Evolutionary conservation across 805 yeast genomes (phyloP).

Genomic region (Ogataea naganishii): DNA sequence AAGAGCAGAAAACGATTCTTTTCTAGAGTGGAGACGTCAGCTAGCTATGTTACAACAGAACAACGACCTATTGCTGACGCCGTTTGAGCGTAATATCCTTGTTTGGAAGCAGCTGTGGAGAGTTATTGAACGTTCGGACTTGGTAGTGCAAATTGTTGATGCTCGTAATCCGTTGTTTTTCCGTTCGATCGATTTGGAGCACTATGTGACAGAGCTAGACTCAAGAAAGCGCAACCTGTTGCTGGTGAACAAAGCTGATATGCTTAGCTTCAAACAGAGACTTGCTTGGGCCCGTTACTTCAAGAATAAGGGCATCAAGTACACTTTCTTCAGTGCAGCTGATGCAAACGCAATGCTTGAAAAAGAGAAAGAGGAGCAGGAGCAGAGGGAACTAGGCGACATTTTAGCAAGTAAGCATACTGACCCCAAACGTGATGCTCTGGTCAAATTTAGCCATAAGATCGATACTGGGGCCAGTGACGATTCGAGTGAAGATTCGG

Average conservation of each 20-base stretch:
- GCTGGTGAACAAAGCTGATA: constrained; percentile 89
- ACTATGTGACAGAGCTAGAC: constrained; percentile 70
- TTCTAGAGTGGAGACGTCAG: constrained; percentile 89
- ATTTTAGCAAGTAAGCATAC: too few species aligned
- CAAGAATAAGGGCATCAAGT: constrained; percentile 56
- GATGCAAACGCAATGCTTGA: constrained; percentile 72
- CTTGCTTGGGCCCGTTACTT: constrained; percentile 83
- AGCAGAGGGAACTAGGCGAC: too few species aligned
- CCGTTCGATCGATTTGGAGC: constrained; percentile 77
- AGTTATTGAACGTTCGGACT: constrained; percentile 89
- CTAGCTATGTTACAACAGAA: constrained; percentile 79
- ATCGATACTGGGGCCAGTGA: constrained; percentile 9
- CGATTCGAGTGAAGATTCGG: constrained; percentile 7
- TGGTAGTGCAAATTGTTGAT: constrained; percentile 94
- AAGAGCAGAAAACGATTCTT: constrained; percentile 81
- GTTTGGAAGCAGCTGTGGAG: constrained; percentile 99
- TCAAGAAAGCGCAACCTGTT: constrained; percentile 72
- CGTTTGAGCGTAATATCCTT: constrained; percentile 93
- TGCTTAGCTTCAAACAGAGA: constrained; percentile 71
- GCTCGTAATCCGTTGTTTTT: constrained; percentile 90
- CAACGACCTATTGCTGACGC: constrained; percentile 82
- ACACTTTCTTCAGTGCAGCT: constrained; percentile 89
- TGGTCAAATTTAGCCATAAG: background rate
- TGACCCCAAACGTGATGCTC: too few species aligned
- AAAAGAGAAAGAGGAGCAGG: constrained; percentile 42